These are phyloP conservation scores for Hanseniaspora gamundiae DNA, from an alignment of 1,139 yeast genomes.

Conservation along the genomic window DNA sequence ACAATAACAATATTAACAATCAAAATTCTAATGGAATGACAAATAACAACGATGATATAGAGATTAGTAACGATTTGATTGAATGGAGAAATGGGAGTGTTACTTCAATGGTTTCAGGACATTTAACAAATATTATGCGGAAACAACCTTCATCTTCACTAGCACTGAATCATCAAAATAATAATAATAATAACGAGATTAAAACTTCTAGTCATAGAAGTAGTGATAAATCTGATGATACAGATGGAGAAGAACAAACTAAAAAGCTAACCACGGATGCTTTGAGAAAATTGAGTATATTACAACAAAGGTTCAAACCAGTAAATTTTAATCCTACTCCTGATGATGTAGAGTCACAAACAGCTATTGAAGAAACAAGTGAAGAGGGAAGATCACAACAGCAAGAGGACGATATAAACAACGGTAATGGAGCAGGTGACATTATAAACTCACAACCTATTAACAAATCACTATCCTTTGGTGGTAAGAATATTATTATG, in stretches of 20 bases:
- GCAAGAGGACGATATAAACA: conserved; percentile 3
- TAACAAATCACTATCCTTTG: conserved; percentile 10
- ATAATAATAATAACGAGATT: neutral
- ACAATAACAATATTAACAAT: neutral
- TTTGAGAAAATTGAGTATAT: conserved; percentile 24
- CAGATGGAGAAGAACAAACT: conserved; percentile 23
- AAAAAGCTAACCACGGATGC: conserved; percentile 29
- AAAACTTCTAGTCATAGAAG: neutral
- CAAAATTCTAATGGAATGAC: neutral
- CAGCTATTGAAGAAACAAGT: conserved; percentile 1
- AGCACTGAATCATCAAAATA: conserved; percentile 1
- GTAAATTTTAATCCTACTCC: neutral
- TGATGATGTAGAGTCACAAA: conserved; percentile 1
- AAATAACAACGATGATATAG: neutral
- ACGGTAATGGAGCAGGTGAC: neutral
- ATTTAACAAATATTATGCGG: conserved; percentile 1
- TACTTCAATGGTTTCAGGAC: conserved; percentile 9
- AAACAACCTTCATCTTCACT: conserved; percentile 1
- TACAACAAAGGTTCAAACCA: conserved; percentile 12
- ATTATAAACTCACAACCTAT: conserved; percentile 5
- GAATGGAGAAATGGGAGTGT: conserved; percentile 9
- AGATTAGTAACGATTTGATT: conserved; percentile 7
- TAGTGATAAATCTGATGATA: too few species aligned
- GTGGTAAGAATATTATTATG: conserved; percentile 14
- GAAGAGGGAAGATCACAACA: conserved; percentile 3